Conservation (phyloP, 179 eudicot species). For the Gypsophila paniculata region DNA sequence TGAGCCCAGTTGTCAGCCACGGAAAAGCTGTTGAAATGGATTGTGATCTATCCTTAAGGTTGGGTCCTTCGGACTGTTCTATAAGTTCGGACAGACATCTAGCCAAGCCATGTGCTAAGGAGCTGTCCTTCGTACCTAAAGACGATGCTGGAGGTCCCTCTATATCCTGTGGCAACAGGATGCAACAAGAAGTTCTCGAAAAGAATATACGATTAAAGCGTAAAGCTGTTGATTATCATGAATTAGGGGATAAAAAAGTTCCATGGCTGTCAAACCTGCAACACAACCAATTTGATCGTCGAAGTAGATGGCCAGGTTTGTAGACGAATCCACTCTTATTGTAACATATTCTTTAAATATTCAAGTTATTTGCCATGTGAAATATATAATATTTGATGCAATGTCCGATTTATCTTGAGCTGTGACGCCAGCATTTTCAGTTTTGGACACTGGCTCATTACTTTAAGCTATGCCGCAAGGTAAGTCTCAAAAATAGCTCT, state of each 20-base stretch:
- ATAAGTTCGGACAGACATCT: constrained; percentile 23
- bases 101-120: constrained; percentile 23
- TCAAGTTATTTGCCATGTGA: constrained; percentile 30
- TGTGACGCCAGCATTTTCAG: neutral
- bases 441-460: neutral
- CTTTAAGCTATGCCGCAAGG: neutral
- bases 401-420: constrained; percentile 4
- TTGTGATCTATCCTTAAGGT: constrained; percentile 74
- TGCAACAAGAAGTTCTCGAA: constrained; percentile 35
- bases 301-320: constrained; percentile 57
- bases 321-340: constrained; percentile 30
- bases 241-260: constrained; percentile 35
- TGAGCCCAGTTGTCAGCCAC: constrained; percentile 21
- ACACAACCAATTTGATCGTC: constrained; percentile 39
- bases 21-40: constrained; percentile 31
- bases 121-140: constrained; percentile 53
- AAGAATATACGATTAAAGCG: constrained; percentile 46
- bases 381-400: constrained; percentile 10
- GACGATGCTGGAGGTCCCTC: constrained; percentile 31
- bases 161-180: constrained; percentile 24
- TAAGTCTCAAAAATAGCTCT: neutral
- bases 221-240: constrained; percentile 33
- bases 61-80: constrained; percentile 48
- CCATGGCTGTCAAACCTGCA: constrained; percentile 37
- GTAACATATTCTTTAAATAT: constrained; percentile 41